These are phyloP conservation scores for Colletotrichum spaethianum DNA, from an alignment of 2,329 filamentous ascomycete species.

Conservation along the genomic window DNA sequence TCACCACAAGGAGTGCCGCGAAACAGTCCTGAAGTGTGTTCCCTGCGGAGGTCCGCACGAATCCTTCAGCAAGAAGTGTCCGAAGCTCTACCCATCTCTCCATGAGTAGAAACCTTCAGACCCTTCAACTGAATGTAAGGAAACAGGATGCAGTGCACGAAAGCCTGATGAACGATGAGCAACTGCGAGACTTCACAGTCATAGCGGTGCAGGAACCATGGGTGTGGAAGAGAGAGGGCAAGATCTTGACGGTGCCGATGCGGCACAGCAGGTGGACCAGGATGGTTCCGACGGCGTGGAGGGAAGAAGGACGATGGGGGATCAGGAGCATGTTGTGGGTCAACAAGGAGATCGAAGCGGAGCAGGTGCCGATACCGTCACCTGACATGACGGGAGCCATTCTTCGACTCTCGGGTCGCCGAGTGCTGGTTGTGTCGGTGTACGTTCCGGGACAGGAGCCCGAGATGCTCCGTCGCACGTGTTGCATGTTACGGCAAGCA, in stretches of 20 bases:
- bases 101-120: constrained; percentile 43
- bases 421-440: constrained; percentile 11
- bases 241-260: constrained; percentile 42
- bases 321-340: constrained; percentile 10
- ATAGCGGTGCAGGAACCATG: constrained; percentile 42
- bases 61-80: constrained; percentile 20
- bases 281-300: constrained; percentile 22
- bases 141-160: constrained; percentile 41
- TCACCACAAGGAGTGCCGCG: constrained; percentile 39
- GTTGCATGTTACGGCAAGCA: neutral
- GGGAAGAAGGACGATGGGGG: constrained; percentile 27
- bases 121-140: constrained; percentile 39
- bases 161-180: constrained; percentile 44
- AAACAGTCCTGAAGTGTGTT: constrained; percentile 33
- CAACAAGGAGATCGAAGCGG: neutral
- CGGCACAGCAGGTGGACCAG: constrained; percentile 40
- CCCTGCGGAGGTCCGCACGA: constrained; percentile 44
- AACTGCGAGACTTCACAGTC: constrained; percentile 35
- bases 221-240: constrained; percentile 35
- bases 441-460: neutral
- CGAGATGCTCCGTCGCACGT: constrained; percentile 8
- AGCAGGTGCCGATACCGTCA: neutral
- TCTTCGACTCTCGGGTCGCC: neutral
- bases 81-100: constrained; percentile 41
- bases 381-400: neutral